phyloP scores from a whole-genome alignment of 2,329 filamentous ascomycete species.

The Fusarium longipes region DNA sequence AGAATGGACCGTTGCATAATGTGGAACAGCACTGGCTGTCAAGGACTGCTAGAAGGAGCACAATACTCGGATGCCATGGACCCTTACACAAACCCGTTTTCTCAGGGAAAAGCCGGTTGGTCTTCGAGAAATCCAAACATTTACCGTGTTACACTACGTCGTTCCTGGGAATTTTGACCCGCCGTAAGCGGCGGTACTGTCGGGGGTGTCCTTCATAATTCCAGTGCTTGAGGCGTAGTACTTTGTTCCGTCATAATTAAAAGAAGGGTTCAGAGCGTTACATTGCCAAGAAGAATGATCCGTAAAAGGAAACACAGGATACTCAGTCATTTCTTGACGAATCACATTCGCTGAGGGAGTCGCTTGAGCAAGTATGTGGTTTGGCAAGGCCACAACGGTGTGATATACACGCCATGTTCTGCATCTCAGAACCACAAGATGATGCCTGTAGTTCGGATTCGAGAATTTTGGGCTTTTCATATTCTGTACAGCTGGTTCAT shows the following conservation, averaged over 20 bases:
- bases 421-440: not conserved
- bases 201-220: slow-evolving; percentile 8
- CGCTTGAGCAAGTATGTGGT: slow-evolving; percentile 4
- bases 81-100: slow-evolving; percentile 15
- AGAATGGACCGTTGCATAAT: not conserved
- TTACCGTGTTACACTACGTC: slow-evolving; percentile 3
- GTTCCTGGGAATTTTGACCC: slow-evolving; percentile 38
- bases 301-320: slow-evolving; percentile 7
- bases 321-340: slow-evolving; percentile 10
- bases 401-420: not conserved
- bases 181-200: slow-evolving; percentile 45
- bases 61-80: slow-evolving; percentile 8
- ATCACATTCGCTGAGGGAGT: slow-evolving; percentile 2
- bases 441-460: slow-evolving; percentile 17
- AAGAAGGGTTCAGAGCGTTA: slow-evolving; percentile 23
- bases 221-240: slow-evolving; percentile 21
- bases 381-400: not conserved
- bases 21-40: not conserved
- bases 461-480: slow-evolving; percentile 11
- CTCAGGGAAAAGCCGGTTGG: not conserved
- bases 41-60: not conserved
- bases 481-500: slow-evolving; percentile 20
- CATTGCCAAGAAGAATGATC: slow-evolving; percentile 18
- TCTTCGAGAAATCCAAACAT: slow-evolving; percentile 3
- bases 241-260: slow-evolving; percentile 39